These are phyloP conservation scores for Aspergillus spinulosporus DNA, from an alignment of 2,329 filamentous ascomycete species.

Conservation along the genomic window DNA sequence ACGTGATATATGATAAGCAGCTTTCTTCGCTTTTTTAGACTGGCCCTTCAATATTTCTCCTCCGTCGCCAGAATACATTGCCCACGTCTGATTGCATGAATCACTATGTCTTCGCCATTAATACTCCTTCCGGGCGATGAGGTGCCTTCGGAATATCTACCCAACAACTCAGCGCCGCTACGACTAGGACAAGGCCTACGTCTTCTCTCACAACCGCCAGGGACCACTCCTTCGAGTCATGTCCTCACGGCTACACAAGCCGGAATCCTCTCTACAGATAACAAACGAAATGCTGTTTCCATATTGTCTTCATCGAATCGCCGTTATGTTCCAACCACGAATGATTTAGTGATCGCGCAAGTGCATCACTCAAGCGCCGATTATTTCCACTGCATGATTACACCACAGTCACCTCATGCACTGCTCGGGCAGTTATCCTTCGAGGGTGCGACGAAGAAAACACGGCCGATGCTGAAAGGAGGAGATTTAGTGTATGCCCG, in stretches of 20 bases:
- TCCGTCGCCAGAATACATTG: not conserved
- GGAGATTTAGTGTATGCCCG: slow-evolving; percentile 88
- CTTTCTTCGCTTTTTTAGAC: slow-evolving; percentile 10
- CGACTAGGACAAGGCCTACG: slow-evolving; percentile 82
- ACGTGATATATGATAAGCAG: slow-evolving; percentile 16
- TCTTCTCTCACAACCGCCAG: slow-evolving; percentile 72
- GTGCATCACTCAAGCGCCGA: slow-evolving; percentile 75
- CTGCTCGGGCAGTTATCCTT: slow-evolving; percentile 87
- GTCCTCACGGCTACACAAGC: slow-evolving; percentile 37
- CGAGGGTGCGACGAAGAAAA: slow-evolving; percentile 89
- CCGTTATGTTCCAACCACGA: slow-evolving; percentile 75
- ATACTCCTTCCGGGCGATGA: slow-evolving; percentile 81
- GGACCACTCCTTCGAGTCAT: slow-evolving; percentile 55
- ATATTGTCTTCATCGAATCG: slow-evolving; percentile 40
- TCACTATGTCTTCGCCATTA: slow-evolving; percentile 57
- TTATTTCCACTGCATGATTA: slow-evolving; percentile 75
- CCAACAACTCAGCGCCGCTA: slow-evolving; percentile 66
- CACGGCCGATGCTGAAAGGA: slow-evolving; percentile 70
- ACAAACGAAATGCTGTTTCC: slow-evolving; percentile 42
- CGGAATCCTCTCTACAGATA: slow-evolving; percentile 40
- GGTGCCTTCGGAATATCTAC: slow-evolving; percentile 66
- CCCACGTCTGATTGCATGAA: not conserved
- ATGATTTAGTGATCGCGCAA: slow-evolving; percentile 86
- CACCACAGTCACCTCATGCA: slow-evolving; percentile 62
- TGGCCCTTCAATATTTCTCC: not conserved